Evolutionary conservation across 2,329 filamentous ascomycete genomes (phyloP).

Genomic region (Coniosporium tulheliwenetii): DNA sequence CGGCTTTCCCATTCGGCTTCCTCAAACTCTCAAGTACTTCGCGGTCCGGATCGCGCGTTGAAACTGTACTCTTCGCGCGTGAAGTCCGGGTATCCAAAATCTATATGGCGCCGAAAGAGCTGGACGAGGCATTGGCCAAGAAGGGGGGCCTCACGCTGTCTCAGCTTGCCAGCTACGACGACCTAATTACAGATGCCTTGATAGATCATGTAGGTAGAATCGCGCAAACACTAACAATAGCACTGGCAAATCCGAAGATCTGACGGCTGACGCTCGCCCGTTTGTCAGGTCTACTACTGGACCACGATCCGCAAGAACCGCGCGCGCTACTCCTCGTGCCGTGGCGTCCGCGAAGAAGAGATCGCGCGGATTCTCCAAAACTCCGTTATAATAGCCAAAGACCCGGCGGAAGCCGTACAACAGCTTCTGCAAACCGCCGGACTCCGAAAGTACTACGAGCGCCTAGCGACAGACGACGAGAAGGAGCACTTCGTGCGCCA

Average conservation of each 20-base stretch:
- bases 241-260: background rate
- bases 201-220: constrained; percentile 71
- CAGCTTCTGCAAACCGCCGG: constrained; percentile 59
- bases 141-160: constrained; percentile 67
- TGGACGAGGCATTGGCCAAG: constrained; percentile 33
- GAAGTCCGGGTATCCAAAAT: no score
- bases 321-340: constrained; percentile 67
- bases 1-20: no score
- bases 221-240: background rate
- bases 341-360: constrained; percentile 56
- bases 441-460: constrained; percentile 52
- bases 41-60: no score
- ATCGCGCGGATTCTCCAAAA: constrained; percentile 44
- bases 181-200: constrained; percentile 85
- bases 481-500: constrained; percentile 77
- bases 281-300: constrained; percentile 76
- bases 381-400: constrained; percentile 59
- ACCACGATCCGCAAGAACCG: constrained; percentile 90
- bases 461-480: constrained; percentile 59
- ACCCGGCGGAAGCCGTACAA: constrained; percentile 54
- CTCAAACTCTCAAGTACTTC: no score
- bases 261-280: constrained; percentile 5
- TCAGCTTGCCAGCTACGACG: constrained; percentile 85
- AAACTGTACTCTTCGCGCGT: no score
- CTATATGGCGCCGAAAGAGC: constrained; percentile 18